These are phyloP conservation scores for Penicillium silybi DNA, from an alignment of 495 filamentous ascomycete genomes.

Conservation along the genomic window DNA sequence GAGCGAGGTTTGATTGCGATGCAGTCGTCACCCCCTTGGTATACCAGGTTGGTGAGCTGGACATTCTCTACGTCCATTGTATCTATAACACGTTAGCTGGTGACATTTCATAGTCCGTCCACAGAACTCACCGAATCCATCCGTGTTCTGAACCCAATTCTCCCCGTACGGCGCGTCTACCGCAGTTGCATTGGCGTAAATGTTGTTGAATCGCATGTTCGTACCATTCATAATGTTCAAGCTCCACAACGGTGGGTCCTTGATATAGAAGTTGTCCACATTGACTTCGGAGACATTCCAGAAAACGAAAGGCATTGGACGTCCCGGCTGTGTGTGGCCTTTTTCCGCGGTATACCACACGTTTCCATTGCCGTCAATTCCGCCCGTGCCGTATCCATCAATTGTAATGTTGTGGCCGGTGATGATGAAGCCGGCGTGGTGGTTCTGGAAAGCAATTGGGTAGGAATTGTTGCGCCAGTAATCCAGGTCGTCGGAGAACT, in stretches of 20 bases:
- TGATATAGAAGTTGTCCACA: slow-evolving; percentile 51
- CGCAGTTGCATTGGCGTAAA: slow-evolving; percentile 47
- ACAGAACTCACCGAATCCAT: slow-evolving; percentile 42
- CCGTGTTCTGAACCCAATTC: slow-evolving; percentile 59
- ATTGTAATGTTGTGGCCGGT: slow-evolving; percentile 47
- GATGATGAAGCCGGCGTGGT: slow-evolving; percentile 50
- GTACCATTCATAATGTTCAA: slow-evolving; percentile 59
- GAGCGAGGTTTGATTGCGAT: slow-evolving; percentile 56
- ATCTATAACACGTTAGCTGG: slow-evolving; percentile 22
- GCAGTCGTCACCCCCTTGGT: slow-evolving; percentile 58
- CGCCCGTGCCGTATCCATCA: slow-evolving; percentile 48
- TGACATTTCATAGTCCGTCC: background rate
- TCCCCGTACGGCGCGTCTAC: slow-evolving; percentile 46
- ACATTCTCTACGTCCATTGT: slow-evolving; percentile 55
- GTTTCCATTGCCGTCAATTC: slow-evolving; percentile 53
- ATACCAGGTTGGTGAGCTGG: slow-evolving; percentile 49
- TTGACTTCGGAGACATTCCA: slow-evolving; percentile 55
- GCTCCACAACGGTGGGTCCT: slow-evolving; percentile 51
- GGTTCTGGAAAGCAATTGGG: slow-evolving; percentile 54
- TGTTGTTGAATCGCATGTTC: slow-evolving; percentile 51
- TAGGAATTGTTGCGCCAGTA: slow-evolving; percentile 57
- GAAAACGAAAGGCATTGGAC: slow-evolving; percentile 58
- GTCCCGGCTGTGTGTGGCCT: slow-evolving; percentile 44
- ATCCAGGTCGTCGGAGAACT: slow-evolving; percentile 48
- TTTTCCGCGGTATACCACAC: slow-evolving; percentile 45